Conservation (phyloP, 371 early-diverging fungal genomes). For the Mycotypha africana region DNA sequence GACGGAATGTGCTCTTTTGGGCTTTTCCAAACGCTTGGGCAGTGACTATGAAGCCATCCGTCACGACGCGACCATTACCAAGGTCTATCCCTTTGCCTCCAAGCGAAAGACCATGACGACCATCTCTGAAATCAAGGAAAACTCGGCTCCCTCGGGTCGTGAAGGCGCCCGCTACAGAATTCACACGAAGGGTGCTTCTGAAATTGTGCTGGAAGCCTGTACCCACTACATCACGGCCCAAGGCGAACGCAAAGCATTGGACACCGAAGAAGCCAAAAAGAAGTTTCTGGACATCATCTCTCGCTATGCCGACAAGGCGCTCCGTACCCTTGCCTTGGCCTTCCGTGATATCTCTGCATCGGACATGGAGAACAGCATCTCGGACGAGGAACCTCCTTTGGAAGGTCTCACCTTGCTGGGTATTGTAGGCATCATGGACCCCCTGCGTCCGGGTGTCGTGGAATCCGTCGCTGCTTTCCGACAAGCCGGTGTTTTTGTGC, state of each 20-base stretch:
- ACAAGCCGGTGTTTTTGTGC: conserved; percentile 88
- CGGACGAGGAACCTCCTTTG: conserved; percentile 52
- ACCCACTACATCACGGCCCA: conserved; percentile 51
- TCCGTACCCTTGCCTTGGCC: conserved; percentile 86
- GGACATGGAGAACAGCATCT: conserved; percentile 15
- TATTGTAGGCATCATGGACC: conserved; percentile 91
- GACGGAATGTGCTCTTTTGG: conserved; percentile 91
- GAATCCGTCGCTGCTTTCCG: conserved; percentile 77
- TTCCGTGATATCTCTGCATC: conserved; percentile 58
- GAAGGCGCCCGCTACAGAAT: conserved; percentile 45
- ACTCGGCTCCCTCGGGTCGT: conserved; percentile 24
- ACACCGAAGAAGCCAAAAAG: conserved; percentile 34
- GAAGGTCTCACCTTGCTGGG: conserved; percentile 68
- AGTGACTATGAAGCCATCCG: conserved; percentile 58
- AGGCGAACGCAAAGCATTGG: conserved; percentile 49
- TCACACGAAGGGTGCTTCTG: conserved; percentile 83
- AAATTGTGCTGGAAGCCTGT: conserved; percentile 68
- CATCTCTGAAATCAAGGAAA: conserved; percentile 34
- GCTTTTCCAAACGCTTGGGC: conserved; percentile 59
- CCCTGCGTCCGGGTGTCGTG: conserved; percentile 83
- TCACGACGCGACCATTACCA: conserved; percentile 44
- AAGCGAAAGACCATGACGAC: conserved; percentile 80
- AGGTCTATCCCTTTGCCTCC: conserved; percentile 78
- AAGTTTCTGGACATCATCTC: conserved; percentile 60
- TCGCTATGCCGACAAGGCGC: conserved; percentile 73